Conservation (phyloP, 352 stramenopile species). For the Aphanomyces stellatus region DNA sequence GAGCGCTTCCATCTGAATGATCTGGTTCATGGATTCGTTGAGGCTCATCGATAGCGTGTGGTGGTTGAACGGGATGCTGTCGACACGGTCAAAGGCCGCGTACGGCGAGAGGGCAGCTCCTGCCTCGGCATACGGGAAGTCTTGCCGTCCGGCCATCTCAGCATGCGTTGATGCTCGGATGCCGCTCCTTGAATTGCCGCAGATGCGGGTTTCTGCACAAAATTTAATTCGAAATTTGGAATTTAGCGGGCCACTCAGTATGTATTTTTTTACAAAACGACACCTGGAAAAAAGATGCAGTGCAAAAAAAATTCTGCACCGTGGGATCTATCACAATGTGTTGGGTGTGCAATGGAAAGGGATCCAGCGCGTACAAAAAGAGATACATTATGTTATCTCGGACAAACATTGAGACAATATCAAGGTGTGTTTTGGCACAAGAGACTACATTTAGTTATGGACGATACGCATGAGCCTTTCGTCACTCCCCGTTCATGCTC, state of each 20-base stretch:
- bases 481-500: no score
- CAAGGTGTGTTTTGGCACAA: no score
- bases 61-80: background rate
- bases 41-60: background rate
- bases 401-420: no score
- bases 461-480: no score
- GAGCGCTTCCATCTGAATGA: background rate
- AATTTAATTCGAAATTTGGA: no score
- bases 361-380: no score
- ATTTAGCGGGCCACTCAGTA: background rate
- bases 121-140: background rate
- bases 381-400: conserved; percentile 3
- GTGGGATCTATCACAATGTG: background rate
- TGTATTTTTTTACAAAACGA: background rate
- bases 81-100: background rate
- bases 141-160: background rate
- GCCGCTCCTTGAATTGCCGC: background rate
- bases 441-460: no score
- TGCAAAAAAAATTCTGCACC: background rate
- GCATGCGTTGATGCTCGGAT: no score
- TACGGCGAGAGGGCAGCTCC: background rate
- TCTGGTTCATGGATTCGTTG: background rate
- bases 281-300: background rate
- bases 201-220: no score
- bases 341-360: background rate